Evolutionary conservation across 2,329 filamentous ascomycete genomes (phyloP).

Genomic region (Cadophora luteo-olivacea): DNA sequence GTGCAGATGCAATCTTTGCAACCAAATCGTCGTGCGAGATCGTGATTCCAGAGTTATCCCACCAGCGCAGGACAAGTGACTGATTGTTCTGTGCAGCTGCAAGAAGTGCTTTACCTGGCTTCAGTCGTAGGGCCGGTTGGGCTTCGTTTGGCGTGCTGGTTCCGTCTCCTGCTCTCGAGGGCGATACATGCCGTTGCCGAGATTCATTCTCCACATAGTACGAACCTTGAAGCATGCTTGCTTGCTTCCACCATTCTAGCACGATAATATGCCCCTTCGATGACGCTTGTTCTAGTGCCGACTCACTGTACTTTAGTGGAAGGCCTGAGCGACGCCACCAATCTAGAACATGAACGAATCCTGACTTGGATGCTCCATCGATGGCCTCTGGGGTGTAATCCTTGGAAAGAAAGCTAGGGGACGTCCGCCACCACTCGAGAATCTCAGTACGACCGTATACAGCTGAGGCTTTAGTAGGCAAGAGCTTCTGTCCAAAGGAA

Average conservation of each 20-base stretch:
- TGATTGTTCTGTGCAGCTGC: conserved; percentile 85
- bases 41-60: conserved; percentile 81
- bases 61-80: conserved; percentile 82
- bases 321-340: conserved; percentile 90
- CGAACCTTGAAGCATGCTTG: conserved; percentile 63
- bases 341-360: conserved; percentile 84
- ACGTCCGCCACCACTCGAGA: conserved; percentile 89
- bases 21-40: conserved; percentile 76
- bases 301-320: conserved; percentile 83
- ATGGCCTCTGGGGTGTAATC: conserved; percentile 80
- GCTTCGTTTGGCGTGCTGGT: conserved; percentile 30
- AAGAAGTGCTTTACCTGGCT: conserved; percentile 84
- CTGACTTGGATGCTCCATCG: conserved; percentile 85
- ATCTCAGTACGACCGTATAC: conserved; percentile 86
- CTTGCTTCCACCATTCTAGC: conserved; percentile 91
- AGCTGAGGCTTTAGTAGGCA: conserved; percentile 87
- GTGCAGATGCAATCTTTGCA: conserved; percentile 81
- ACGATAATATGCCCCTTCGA: conserved; percentile 84
- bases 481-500: conserved; percentile 80
- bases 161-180: conserved; percentile 30
- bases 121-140: conserved; percentile 60
- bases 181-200: conserved; percentile 35
- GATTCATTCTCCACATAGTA: conserved; percentile 51
- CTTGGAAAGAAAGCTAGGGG: conserved; percentile 81
- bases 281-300: conserved; percentile 86